These are phyloP conservation scores for Prunus kanzakura DNA, from an alignment of 306 rosid species.

Conservation along the genomic window DNA sequence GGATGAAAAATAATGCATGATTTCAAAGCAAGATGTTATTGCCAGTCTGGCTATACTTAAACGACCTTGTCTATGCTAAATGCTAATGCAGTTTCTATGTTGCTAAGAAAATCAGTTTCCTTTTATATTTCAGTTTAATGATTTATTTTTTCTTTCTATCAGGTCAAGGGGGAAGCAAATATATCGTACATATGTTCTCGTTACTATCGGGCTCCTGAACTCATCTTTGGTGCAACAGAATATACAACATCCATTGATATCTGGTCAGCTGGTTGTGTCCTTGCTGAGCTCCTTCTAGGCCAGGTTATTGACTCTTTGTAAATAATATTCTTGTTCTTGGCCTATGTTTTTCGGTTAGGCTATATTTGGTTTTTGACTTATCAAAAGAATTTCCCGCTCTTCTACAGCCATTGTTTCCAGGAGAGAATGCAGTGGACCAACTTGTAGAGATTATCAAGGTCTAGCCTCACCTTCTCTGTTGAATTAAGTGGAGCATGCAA, in stretches of 20 bases:
- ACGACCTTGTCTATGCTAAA: neutral
- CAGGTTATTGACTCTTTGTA: constrained; percentile 50
- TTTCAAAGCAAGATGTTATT: neutral
- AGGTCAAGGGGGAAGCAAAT: constrained; percentile 90
- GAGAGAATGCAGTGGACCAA: constrained; percentile 93
- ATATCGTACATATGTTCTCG: constrained; percentile 95
- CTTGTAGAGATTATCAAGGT: constrained; percentile 98
- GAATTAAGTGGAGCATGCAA: constrained; percentile 16
- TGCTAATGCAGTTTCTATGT: neutral
- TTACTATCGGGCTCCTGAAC: constrained; percentile 97
- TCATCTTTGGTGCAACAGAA: constrained; percentile 95
- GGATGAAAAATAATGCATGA: neutral
- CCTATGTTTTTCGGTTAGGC: constrained; percentile 5
- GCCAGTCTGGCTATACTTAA: neutral
- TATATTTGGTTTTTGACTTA: constrained; percentile 9
- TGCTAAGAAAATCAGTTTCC: neutral
- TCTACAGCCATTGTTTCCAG: constrained; percentile 88
- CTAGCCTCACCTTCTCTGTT: constrained; percentile 24
- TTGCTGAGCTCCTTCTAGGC: constrained; percentile 94
- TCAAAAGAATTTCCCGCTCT: constrained; percentile 31
- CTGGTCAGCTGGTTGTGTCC: constrained; percentile 99
- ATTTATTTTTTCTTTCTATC: constrained; percentile 10
- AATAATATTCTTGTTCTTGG: constrained; percentile 9
- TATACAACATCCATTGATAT: constrained; percentile 85
- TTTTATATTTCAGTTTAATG: constrained; percentile 1